These are phyloP conservation scores for Lonicera japonica DNA, from an alignment of 129 eudicot genomes.

Conservation along the genomic window DNA sequence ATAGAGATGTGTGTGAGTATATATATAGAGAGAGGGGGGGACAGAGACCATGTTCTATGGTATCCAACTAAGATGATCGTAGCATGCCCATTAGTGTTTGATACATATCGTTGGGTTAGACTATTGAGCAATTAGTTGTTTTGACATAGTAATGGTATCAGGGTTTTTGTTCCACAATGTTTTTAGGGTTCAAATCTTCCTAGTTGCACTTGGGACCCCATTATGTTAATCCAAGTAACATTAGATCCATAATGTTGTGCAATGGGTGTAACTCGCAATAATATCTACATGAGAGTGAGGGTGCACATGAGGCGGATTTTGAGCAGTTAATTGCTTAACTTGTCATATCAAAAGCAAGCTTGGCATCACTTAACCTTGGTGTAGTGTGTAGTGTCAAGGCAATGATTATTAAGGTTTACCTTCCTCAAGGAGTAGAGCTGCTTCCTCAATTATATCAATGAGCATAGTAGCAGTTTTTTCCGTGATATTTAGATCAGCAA, in stretches of 20 bases:
- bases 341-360: not conserved
- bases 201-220: not conserved
- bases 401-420: conserved; percentile 30
- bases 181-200: too few relatives aligned
- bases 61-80: not conserved
- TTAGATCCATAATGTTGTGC: not conserved
- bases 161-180: too few relatives aligned
- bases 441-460: conserved; percentile 64
- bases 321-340: not conserved
- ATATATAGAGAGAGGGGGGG: too few relatives aligned
- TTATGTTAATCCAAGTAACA: not conserved
- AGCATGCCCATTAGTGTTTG: not conserved
- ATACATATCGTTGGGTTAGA: not conserved
- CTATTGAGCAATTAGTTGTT: too few relatives aligned
- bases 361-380: not conserved
- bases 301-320: not conserved
- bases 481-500: conserved; percentile 65
- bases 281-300: not conserved
- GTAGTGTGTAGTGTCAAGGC: not conserved
- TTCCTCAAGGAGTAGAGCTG: conserved; percentile 79
- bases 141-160: too few relatives aligned
- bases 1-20: too few relatives aligned
- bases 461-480: conserved; percentile 63
- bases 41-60: conserved; percentile 6
- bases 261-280: not conserved